Conservation (phyloP, 75 land plant species). For the Pinus taeda region DNA sequence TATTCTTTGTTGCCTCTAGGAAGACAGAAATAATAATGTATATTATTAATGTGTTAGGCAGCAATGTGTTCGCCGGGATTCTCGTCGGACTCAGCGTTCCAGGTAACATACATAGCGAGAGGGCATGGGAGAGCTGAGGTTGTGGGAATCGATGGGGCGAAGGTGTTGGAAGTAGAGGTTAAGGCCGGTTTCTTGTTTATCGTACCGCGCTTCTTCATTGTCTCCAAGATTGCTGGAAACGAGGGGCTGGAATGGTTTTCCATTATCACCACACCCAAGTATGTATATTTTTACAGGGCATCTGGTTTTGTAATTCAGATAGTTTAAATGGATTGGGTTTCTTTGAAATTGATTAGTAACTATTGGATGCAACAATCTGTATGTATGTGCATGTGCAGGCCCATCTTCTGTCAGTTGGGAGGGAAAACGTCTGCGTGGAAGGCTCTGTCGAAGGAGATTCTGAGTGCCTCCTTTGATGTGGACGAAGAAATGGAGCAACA, state of each 20-base stretch:
- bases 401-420: constrained; percentile 62
- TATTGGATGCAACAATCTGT: too few species aligned
- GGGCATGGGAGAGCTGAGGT: constrained; percentile 80
- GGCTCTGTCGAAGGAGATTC: constrained; percentile 62
- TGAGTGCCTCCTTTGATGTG: constrained; percentile 60
- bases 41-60: neutral
- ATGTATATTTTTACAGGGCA: constrained; percentile 8
- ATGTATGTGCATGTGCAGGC: constrained; percentile 31
- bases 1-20: too few species aligned
- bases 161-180: constrained; percentile 59
- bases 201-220: constrained; percentile 74
- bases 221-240: constrained; percentile 65
- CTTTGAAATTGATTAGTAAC: neutral
- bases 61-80: constrained; percentile 90
- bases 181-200: constrained; percentile 67
- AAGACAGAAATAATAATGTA: neutral
- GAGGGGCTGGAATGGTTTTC: constrained; percentile 85
- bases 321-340: neutral
- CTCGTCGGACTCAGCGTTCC: constrained; percentile 70
- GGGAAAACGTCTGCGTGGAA: constrained; percentile 71
- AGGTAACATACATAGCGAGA: constrained; percentile 67
- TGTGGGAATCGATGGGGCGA: constrained; percentile 62
- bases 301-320: neutral
- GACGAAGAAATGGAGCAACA: constrained; percentile 44
- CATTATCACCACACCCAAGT: constrained; percentile 79